Evolutionary conservation across 441 rosid species (phyloP).

Genomic region (Corymbia calophylla): DNA sequence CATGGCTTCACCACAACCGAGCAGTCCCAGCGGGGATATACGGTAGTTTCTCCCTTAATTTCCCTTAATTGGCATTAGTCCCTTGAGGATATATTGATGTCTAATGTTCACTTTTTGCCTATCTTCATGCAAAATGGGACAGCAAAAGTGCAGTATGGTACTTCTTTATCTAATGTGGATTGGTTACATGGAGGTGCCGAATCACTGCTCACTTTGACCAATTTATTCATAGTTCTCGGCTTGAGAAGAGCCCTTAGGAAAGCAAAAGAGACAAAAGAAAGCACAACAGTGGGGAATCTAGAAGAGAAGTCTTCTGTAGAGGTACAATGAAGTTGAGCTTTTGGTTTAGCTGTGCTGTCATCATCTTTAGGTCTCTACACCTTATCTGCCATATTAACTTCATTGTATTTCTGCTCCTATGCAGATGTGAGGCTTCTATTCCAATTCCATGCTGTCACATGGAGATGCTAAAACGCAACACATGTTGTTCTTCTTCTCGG

Average conservation of each 20-base stretch:
- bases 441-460: not conserved
- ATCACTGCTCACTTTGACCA: slow-evolving; percentile 76
- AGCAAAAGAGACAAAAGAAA: slow-evolving; percentile 18
- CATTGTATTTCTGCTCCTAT: not conserved
- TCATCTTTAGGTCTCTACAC: not conserved
- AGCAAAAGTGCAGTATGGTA: slow-evolving; percentile 85
- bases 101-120: not conserved
- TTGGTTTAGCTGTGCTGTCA: not conserved
- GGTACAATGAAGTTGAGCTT: slow-evolving; percentile 1
- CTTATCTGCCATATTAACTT: not conserved
- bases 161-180: slow-evolving; percentile 85
- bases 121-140: slow-evolving; percentile 12
- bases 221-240: slow-evolving; percentile 79
- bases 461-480: not conserved
- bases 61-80: not conserved
- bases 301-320: slow-evolving; percentile 26
- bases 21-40: slow-evolving; percentile 93
- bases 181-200: slow-evolving; percentile 92
- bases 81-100: not conserved
- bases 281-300: slow-evolving; percentile 5
- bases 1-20: slow-evolving; percentile 10
- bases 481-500: not conserved
- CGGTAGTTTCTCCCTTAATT: slow-evolving; percentile 32
- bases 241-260: slow-evolving; percentile 66
- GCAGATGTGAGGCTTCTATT: not conserved